phyloP scores from a whole-genome alignment of 768 basidiomycete species.

The Lactarius quietus region DNA sequence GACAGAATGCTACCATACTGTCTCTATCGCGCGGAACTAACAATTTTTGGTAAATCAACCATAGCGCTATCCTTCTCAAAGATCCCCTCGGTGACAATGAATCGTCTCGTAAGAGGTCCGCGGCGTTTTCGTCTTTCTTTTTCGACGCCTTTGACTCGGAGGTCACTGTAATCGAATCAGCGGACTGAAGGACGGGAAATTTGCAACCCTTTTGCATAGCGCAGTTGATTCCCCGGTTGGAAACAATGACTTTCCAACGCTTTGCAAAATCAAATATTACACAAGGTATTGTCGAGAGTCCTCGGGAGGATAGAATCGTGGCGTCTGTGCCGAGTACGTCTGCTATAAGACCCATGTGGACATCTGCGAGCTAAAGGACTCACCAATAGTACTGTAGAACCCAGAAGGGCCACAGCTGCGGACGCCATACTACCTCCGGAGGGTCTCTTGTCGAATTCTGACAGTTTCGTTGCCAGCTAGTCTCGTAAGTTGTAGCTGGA shows the following conservation, averaged over 20 bases:
- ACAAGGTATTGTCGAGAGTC: constrained; percentile 86
- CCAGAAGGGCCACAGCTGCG: constrained; percentile 96
- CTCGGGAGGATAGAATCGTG: constrained; percentile 91
- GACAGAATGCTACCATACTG: neutral
- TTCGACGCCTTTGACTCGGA: constrained; percentile 91
- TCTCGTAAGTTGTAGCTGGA: constrained; percentile 88
- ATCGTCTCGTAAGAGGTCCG: constrained; percentile 78
- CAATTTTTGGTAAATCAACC: constrained; percentile 87
- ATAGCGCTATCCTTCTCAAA: constrained; percentile 94
- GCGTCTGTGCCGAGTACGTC: constrained; percentile 87
- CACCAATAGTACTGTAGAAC: constrained; percentile 95
- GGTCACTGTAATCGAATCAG: constrained; percentile 96
- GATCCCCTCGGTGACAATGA: constrained; percentile 96
- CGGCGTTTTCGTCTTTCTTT: constrained; percentile 87
- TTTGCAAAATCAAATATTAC: constrained; percentile 98
- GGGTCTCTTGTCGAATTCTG: constrained; percentile 76
- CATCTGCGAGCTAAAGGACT: constrained; percentile 56
- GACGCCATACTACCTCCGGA: constrained; percentile 86
- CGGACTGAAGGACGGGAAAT: constrained; percentile 88
- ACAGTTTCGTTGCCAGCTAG: constrained; percentile 86
- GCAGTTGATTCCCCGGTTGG: constrained; percentile 94
- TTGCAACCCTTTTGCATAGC: constrained; percentile 95
- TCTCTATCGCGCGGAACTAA: constrained; percentile 39
- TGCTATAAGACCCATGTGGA: constrained; percentile 76
- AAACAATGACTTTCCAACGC: constrained; percentile 96